Base-by-base conservation (phyloP, 2,329 filamentous ascomycete species). In the Aspergillus proliferans region DNA sequence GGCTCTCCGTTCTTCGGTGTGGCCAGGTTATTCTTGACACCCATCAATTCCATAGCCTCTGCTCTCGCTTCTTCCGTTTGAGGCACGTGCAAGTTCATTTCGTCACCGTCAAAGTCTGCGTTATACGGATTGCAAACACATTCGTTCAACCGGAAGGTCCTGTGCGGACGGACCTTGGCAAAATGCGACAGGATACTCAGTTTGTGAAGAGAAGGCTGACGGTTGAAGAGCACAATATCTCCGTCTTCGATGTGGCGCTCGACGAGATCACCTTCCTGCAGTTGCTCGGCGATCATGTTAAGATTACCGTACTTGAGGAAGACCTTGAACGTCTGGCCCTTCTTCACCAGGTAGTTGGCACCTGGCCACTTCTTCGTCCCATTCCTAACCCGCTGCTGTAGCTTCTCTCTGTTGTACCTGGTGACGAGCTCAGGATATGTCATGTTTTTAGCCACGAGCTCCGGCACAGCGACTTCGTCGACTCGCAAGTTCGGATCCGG, bases 41-140 rank as follows among this genome's bases (percentile, higher is more conserved):
- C 93, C 93, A 98, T 98, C 43, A 98, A 75, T 58, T 92, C 90
- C 61, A 94, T 94, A 0, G 93, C 93, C 70, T 98, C 93, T 2
- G 92, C 88, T 49, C 93, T 82, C 9, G 93, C 92, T 70, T 98
- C 93, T 72, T 98, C 93, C 0, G 93, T 97, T 66, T 98, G 93
- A 2, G 93, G 93, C 14, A 98, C 91, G 71, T 98, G 93, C 43
- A 98, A 73, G 61, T 98, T 98, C 93, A 98, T 98, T 70, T 98
- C 93, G 60, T 98, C 93, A 52, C 93, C 93, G 62, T 98, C 93
- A 59, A 98, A 98, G 80, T 98, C 93, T 48, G 93, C 93, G 60
- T 98, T 98, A 77, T 98, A 98, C 3, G 93, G 93, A 53, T 87
- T 91, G 71, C 93, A 98, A 1, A 95, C 93, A 80, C 93, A 98